These are phyloP conservation scores for Sporothrix globosa DNA, from an alignment of 2,329 filamentous ascomycete species.

Conservation along the genomic window DNA sequence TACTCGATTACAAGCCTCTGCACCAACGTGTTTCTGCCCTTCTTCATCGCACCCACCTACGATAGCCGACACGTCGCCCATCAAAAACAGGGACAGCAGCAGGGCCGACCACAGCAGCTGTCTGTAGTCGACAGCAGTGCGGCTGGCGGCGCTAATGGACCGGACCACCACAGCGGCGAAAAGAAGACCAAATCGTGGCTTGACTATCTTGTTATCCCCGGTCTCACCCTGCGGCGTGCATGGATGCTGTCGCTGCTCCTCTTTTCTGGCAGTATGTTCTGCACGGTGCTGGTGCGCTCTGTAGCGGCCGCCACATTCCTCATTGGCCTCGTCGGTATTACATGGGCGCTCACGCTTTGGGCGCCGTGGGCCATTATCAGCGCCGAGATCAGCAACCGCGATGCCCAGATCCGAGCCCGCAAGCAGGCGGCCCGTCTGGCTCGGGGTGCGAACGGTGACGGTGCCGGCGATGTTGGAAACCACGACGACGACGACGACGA, in stretches of 20 bases:
- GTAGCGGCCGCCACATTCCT: constrained; percentile 74
- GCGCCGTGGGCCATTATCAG: constrained; percentile 94
- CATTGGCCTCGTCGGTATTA: constrained; percentile 81
- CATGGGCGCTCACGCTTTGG: constrained; percentile 93
- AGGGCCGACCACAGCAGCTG: not conserved
- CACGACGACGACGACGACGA: constrained; percentile 38
- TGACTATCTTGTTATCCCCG: constrained; percentile 71
- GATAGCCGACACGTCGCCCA: constrained; percentile 47
- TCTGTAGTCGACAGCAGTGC: constrained; percentile 15
- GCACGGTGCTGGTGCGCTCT: constrained; percentile 75
- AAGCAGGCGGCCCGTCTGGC: constrained; percentile 36
- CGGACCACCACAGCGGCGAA: constrained; percentile 39
- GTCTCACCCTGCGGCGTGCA: constrained; percentile 81
- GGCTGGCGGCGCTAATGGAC: not conserved
- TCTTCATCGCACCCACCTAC: constrained; percentile 83
- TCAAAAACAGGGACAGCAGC: not conserved
- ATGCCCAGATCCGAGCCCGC: constrained; percentile 58
- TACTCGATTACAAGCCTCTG: constrained; percentile 84
- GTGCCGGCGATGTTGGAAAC: constrained; percentile 38
- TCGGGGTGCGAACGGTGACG: constrained; percentile 31
- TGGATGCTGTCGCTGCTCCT: constrained; percentile 87
- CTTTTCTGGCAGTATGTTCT: constrained; percentile 79
- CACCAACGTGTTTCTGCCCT: constrained; percentile 80
- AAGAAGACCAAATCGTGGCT: constrained; percentile 52
- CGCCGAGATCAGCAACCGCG: constrained; percentile 83